These are phyloP conservation scores for Canavalia gladiata DNA, from an alignment of 306 rosid genomes.

Conservation along the genomic window DNA sequence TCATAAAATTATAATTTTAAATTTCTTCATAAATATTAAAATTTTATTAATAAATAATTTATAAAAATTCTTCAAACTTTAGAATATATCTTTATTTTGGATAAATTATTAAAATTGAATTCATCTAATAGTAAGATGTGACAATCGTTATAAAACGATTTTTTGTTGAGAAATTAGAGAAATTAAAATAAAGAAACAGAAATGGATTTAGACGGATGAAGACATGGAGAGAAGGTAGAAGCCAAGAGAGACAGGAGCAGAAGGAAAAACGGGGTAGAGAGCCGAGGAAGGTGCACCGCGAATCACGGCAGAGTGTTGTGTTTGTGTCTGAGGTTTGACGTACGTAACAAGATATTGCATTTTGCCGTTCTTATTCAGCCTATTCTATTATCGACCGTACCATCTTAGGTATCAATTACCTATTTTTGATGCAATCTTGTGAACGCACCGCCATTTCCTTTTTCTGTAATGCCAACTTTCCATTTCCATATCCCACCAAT, in stretches of 20 bases:
- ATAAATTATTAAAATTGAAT: too few species aligned
- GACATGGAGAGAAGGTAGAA: not conserved
- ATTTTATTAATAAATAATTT: too few species aligned
- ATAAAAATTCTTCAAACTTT: too few species aligned
- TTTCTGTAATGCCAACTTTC: too few species aligned
- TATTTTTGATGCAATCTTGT: slow-evolving; percentile 56
- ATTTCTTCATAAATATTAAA: too few species aligned
- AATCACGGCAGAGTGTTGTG: slow-evolving; percentile 61
- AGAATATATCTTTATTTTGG: too few species aligned
- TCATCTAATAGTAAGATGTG: too few species aligned
- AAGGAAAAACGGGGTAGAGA: slow-evolving; percentile 39
- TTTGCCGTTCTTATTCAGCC: not conserved
- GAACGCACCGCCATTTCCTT: not conserved
- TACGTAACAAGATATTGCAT: slow-evolving; percentile 41
- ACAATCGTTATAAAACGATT: not conserved
- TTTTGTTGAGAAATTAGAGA: not conserved
- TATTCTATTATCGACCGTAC: slow-evolving; percentile 35
- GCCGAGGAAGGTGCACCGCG: slow-evolving; percentile 60
- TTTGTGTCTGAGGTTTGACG: slow-evolving; percentile 40
- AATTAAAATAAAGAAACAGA: not conserved
- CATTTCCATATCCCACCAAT: too few species aligned
- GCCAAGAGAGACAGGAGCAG: not conserved
- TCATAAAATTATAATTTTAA: too few species aligned
- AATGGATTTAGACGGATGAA: not conserved
- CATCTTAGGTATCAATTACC: not conserved